phyloP scores from a whole-genome alignment of 2,329 filamentous ascomycete species.

The Microthyrium microscopicum region DNA sequence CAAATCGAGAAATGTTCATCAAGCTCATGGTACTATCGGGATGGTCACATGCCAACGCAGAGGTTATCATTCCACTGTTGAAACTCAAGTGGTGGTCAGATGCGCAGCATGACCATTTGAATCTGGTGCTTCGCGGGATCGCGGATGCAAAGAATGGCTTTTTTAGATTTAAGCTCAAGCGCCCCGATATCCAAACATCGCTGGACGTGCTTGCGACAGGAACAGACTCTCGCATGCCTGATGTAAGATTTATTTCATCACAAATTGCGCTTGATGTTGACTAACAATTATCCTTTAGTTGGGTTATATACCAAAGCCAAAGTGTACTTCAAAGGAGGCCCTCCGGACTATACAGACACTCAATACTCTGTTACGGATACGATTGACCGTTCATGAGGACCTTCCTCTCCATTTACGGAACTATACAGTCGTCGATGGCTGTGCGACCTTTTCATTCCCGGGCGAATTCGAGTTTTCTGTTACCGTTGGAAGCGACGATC shows the following conservation, averaged over 20 bases:
- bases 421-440: slow-evolving; percentile 68
- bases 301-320: slow-evolving; percentile 58
- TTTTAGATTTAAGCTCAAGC: slow-evolving; percentile 66
- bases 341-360: slow-evolving; percentile 62
- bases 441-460: slow-evolving; percentile 70
- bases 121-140: too few relatives aligned
- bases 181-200: slow-evolving; percentile 81
- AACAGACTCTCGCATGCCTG: slow-evolving; percentile 60
- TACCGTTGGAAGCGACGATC: slow-evolving; percentile 74
- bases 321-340: slow-evolving; percentile 54
- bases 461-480: slow-evolving; percentile 88
- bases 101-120: slow-evolving; percentile 29
- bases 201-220: slow-evolving; percentile 70
- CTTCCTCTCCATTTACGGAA: slow-evolving; percentile 63
- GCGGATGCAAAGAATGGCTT: slow-evolving; percentile 35
- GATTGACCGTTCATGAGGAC: slow-evolving; percentile 71
- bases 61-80: slow-evolving; percentile 71
- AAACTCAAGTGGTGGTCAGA: slow-evolving; percentile 56
- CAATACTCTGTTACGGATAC: slow-evolving; percentile 66
- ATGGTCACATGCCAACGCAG: slow-evolving; percentile 61
- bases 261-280: background rate
- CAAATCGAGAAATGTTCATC: slow-evolving; percentile 72
- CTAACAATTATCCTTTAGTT: slow-evolving; percentile 30
- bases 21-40: slow-evolving; percentile 81
- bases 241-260: slow-evolving; percentile 34